phyloP scores from a whole-genome alignment of 257 asterid species.

The Hygrophila difformis region DNA sequence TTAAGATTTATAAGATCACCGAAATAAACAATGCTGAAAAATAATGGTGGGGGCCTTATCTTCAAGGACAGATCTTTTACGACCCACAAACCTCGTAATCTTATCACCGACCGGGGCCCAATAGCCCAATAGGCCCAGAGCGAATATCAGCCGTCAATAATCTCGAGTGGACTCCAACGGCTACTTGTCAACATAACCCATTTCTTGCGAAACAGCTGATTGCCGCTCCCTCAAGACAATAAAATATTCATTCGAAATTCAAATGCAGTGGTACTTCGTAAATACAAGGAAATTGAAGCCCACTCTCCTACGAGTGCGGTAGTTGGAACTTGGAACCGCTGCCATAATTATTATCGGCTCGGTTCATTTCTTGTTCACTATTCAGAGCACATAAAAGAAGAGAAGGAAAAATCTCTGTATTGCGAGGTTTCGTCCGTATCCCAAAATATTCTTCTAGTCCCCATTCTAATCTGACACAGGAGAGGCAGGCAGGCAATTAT shows the following conservation, averaged over 20 bases:
- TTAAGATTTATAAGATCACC: too few species aligned
- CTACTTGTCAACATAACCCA: neutral
- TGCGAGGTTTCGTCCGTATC: conserved; percentile 17
- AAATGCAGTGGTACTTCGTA: conserved; percentile 24
- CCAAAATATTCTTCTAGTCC: conserved; percentile 17
- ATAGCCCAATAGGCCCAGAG: neutral
- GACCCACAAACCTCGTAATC: neutral
- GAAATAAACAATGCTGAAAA: too few species aligned
- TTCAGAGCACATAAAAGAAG: too few species aligned
- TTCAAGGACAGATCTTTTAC: too few species aligned
- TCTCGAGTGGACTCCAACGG: neutral
- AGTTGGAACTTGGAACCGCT: conserved; percentile 18
- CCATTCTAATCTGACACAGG: conserved; percentile 22
- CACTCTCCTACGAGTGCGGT: neutral
- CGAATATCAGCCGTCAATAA: neutral
- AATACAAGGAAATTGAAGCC: conserved; percentile 14
- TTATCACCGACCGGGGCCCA: neutral
- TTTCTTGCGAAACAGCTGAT: neutral
- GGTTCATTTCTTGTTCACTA: neutral
- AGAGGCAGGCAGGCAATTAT: conserved; percentile 15
- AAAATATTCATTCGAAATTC: neutral
- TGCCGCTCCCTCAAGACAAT: neutral
- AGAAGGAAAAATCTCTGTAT: neutral
- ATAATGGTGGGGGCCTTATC: too few species aligned
- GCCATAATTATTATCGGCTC: conserved; percentile 10